phyloP scores from a whole-genome alignment of 345 rosid genomes.

The Barbarea vulgaris region DNA sequence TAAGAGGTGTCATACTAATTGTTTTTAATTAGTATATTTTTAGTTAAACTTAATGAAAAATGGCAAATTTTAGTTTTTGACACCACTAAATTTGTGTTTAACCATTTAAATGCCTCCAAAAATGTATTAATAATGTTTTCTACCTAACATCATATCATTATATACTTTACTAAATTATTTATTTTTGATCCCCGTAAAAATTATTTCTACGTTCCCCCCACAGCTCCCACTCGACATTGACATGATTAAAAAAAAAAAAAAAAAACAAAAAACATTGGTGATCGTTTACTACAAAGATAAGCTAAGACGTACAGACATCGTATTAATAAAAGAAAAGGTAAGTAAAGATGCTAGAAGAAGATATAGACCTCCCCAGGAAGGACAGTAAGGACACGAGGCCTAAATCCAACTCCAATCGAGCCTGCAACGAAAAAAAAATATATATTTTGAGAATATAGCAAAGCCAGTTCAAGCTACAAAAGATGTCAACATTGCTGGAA shows the following conservation, averaged over 20 bases:
- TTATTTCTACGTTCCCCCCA: no score
- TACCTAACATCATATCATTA: no score
- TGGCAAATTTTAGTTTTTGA: no score
- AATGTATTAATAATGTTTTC: no score
- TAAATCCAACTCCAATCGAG: conserved; percentile 75
- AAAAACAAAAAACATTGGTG: no score
- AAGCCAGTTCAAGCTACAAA: conserved; percentile 6
- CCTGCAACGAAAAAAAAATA: conserved; percentile 25
- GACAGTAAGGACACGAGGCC: conserved; percentile 70
- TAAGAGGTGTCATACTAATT: no score
- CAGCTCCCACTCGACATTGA: conserved; percentile 1
- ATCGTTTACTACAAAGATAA: neutral
- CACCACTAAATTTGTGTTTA: no score
- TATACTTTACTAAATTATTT: no score
- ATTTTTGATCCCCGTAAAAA: no score
- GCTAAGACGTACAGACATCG: neutral
- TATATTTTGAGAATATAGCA: neutral
- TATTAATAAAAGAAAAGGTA: neutral
- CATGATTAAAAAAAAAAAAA: neutral
- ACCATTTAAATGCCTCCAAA: no score
- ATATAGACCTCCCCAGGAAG: conserved; percentile 67
- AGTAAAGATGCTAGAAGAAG: neutral
- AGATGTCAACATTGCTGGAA: neutral
- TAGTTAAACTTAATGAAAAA: no score
- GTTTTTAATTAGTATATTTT: no score